These are phyloP conservation scores for Trichoderma sp. DNA, from an alignment of 2,329 filamentous ascomycete genomes.

Conservation along the genomic window DNA sequence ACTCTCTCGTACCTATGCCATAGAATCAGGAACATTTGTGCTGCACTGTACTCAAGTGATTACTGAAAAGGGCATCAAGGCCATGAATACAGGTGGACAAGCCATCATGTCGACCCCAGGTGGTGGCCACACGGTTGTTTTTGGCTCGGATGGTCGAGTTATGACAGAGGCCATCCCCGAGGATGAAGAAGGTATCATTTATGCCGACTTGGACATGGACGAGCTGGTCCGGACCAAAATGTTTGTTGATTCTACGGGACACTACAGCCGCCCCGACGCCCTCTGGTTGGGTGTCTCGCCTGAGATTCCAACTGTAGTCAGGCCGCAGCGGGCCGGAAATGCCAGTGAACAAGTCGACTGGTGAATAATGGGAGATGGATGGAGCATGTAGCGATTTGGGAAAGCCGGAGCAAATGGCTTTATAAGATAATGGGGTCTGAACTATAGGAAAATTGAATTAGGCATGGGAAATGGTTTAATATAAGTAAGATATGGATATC, in stretches of 20 bases:
- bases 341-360: neutral
- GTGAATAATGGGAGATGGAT: neutral
- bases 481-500: neutral
- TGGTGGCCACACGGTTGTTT: slow-evolving; percentile 13
- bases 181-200: neutral
- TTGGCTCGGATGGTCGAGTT: slow-evolving; percentile 6
- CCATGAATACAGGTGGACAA: neutral
- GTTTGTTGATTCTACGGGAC: slow-evolving; percentile 18
- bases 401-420: neutral
- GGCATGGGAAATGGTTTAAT: too few relatives aligned
- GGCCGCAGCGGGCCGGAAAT: neutral
- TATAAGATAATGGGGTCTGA: neutral
- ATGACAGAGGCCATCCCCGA: neutral
- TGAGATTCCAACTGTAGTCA: slow-evolving; percentile 12
- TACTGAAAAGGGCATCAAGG: neutral
- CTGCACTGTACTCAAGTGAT: slow-evolving; percentile 1
- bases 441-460: neutral
- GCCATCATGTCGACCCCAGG: neutral
- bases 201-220: slow-evolving; percentile 4
- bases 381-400: neutral
- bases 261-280: slow-evolving; percentile 3
- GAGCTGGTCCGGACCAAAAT: neutral
- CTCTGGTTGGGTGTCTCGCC: slow-evolving; percentile 4
- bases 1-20: slow-evolving; percentile 19
- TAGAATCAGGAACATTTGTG: slow-evolving; percentile 16